These are phyloP conservation scores for Pseudogymnoascus verrucosus DNA, from an alignment of 2,329 filamentous ascomycete genomes.

Conservation along the genomic window DNA sequence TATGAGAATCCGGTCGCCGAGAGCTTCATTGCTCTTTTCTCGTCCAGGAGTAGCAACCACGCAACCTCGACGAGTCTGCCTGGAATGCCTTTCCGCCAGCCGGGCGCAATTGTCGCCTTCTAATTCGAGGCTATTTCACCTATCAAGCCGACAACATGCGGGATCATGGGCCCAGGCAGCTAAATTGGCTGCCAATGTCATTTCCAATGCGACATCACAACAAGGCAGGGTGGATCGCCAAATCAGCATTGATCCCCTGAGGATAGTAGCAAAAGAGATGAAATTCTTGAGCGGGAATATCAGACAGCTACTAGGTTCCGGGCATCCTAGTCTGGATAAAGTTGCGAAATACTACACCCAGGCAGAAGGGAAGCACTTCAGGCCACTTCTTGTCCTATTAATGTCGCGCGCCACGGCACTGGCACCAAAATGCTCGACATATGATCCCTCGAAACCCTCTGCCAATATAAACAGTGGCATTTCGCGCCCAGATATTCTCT, in stretches of 20 bases:
- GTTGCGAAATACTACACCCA: conserved; percentile 98
- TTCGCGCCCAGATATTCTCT: conserved; percentile 53
- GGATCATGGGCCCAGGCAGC: conserved; percentile 74
- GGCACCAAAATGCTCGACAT: conserved; percentile 53
- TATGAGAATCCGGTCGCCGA: conserved; percentile 47
- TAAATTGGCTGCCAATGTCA: conserved; percentile 60
- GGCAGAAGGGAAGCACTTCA: conserved; percentile 92
- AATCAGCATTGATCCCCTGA: conserved; percentile 78
- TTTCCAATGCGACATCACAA: conserved; percentile 54
- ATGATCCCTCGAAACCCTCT: conserved; percentile 25
- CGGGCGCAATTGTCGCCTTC: conserved; percentile 12
- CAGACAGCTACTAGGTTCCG: conserved; percentile 82
- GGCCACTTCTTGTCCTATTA: conserved; percentile 86
- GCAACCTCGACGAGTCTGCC: conserved; percentile 33
- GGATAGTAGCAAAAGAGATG: conserved; percentile 91
- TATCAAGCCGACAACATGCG: conserved; percentile 38
- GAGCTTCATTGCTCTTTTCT: conserved; percentile 40
- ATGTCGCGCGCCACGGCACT: conserved; percentile 93
- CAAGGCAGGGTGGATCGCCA: conserved; percentile 67
- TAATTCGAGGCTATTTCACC: conserved; percentile 21
- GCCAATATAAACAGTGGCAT: conserved; percentile 51
- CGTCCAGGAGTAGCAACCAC: conserved; percentile 29
- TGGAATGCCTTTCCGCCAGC: conserved; percentile 29
- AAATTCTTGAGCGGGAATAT: conserved; percentile 93
- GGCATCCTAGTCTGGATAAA: conserved; percentile 87